Base-by-base conservation (phyloP, 495 filamentous ascomycete species). In the Penicillium simplicissimum region DNA sequence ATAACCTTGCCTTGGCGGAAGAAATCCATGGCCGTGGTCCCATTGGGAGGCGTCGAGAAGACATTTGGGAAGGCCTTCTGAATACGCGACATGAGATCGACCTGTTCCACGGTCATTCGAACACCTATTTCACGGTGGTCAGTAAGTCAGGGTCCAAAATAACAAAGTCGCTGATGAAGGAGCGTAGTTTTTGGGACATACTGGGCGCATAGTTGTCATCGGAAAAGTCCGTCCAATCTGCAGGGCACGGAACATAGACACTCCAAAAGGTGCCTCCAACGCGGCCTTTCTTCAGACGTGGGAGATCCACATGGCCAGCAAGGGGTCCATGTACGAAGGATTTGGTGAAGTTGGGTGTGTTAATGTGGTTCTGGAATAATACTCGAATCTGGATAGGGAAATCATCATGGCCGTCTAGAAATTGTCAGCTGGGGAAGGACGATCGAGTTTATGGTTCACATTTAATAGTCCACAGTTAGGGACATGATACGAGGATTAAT, bases 391-490 rank as follows among this genome's bases (percentile, higher is more conserved):
- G 63, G 62, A 92, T 88, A 11, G 93, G 85, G 21, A 97, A 78
- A 68, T 98, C 95, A 80, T 96, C 88, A 71, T 98, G 95, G 3
- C 94, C 93, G 75, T 98, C 94, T 96, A 64, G n/a, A 9, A 19
- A 21, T 19, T 57, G 61, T 61, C 1, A 34, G 21, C 3, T 10
- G 3, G 21, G 33, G 1, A 9, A 15, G n/a, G 2, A 35, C 8
- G 13, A 2, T 10, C 9, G 1, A 45, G 1, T 4, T 23, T 15
- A 45, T 45, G 9, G 21, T 42, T 17, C 6, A 42, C 14, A 42
- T 19, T 7, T 19, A 25, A 45, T 45, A 2, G 21, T 42, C 8
- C 6, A 19, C 14, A 42, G 1, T 7, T 19, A 19, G 37, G 15
- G 6, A 40, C 15, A 40, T 40, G 4, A 40, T 15, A 15, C 15